Conservation (phyloP, 306 rosid genomes). For the Cucurbita moschata region DNA sequence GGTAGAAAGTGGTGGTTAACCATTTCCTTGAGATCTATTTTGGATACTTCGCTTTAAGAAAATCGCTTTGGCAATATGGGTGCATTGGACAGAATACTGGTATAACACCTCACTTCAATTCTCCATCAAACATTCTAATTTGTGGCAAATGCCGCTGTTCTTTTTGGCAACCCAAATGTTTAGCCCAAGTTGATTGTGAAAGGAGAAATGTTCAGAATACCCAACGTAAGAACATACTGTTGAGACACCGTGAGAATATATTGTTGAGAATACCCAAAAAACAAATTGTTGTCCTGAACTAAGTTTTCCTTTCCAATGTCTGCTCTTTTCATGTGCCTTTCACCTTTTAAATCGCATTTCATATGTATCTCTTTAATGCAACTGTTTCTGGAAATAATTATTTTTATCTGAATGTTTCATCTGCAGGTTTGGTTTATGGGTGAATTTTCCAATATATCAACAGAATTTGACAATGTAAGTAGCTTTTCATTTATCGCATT, state of each 20-base stretch:
- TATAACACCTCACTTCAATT: too few species aligned
- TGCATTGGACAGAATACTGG: too few species aligned
- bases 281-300: not conserved
- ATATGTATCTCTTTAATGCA: not conserved
- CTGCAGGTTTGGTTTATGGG: conserved; percentile 97
- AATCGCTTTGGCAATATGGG: too few species aligned
- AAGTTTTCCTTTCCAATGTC: not conserved
- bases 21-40: too few species aligned
- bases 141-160: too few species aligned
- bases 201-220: not conserved
- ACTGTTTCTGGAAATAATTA: not conserved
- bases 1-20: too few species aligned
- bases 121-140: too few species aligned
- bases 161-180: too few species aligned
- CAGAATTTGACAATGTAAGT: conserved; percentile 76
- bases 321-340: not conserved
- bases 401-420: not conserved
- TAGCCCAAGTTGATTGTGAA: too few species aligned
- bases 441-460: conserved; percentile 65
- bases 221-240: not conserved
- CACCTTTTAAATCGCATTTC: not conserved
- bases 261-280: not conserved
- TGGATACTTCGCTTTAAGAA: too few species aligned
- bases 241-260: not conserved
- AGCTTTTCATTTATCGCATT: not conserved